Conservation (phyloP, 768 basidiomycete species). For the Rhizopogon vesiculosus region DNA sequence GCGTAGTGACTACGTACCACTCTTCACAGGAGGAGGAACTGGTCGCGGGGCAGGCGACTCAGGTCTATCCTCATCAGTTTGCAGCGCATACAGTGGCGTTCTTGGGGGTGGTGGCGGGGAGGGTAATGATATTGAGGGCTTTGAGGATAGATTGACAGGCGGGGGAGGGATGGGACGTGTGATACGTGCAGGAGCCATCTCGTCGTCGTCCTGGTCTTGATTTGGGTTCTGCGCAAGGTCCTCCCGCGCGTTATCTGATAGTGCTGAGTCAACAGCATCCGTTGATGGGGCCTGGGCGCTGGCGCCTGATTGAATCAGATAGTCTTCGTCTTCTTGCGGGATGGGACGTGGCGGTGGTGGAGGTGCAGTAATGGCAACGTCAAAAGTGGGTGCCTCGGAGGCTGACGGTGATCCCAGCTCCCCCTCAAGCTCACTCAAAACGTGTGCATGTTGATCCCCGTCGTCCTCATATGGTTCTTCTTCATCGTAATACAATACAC, state of each 20-base stretch:
- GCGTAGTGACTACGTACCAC: slow-evolving; percentile 12
- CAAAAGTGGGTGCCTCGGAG: background rate
- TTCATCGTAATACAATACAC: background rate
- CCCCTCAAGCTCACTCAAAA: background rate
- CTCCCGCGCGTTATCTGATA: background rate
- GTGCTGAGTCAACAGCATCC: background rate
- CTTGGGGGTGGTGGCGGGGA: slow-evolving; percentile 15
- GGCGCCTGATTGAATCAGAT: background rate
- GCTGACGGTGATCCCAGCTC: background rate
- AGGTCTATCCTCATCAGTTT: slow-evolving; percentile 18
- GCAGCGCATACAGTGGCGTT: slow-evolving; percentile 7
- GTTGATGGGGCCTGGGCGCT: background rate
- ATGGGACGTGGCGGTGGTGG: background rate
- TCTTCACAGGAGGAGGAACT: slow-evolving; percentile 25
- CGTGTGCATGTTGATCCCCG: background rate
- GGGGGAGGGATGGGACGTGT: slow-evolving; percentile 28
- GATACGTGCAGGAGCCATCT: slow-evolving; percentile 27
- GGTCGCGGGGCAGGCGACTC: slow-evolving; percentile 26
- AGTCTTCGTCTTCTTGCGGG: too few relatives aligned
- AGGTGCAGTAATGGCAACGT: background rate
- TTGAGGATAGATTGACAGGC: slow-evolving; percentile 23
- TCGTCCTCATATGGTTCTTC: background rate
- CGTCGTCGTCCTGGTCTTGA: slow-evolving; percentile 12
- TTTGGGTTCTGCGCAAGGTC: too few relatives aligned
- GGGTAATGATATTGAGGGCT: slow-evolving; percentile 9